phyloP scores from a whole-genome alignment of 164 flowering plant genomes.

The Kalanchoe fedtschenkoi region DNA sequence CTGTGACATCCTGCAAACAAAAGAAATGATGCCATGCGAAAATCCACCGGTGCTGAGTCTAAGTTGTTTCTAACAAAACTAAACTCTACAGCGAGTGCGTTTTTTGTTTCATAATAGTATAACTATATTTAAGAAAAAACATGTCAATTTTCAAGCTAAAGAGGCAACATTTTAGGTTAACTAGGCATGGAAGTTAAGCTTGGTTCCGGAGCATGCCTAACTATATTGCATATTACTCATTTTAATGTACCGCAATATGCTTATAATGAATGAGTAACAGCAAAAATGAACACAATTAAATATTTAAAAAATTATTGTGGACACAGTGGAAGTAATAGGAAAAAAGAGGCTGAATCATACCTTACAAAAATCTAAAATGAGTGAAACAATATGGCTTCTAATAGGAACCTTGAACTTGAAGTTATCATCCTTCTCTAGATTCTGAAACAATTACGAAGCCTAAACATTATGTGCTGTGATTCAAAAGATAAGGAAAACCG shows the following conservation, averaged over 20 bases:
- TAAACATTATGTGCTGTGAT: neutral
- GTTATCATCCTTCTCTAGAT: constrained; percentile 43
- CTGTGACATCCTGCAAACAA: neutral
- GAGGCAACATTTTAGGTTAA: neutral
- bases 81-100: neutral
- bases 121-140: neutral
- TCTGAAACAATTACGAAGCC: constrained; percentile 24
- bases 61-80: neutral
- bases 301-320: neutral
- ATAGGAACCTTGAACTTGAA: constrained; percentile 54
- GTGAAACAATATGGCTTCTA: constrained; percentile 55
- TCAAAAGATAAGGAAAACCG: neutral
- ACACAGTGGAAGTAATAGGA: neutral
- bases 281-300: neutral
- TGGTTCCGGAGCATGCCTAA: neutral
- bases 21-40: neutral
- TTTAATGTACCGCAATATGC: too few species aligned
- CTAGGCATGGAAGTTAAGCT: neutral
- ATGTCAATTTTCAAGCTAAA: neutral
- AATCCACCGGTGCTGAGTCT: neutral
- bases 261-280: neutral
- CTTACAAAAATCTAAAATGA: constrained; percentile 75
- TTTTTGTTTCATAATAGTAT: too few species aligned
- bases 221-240: too few species aligned
- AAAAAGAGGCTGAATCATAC: constrained; percentile 19